Evolutionary conservation across 805 yeast species (phyloP).

Genomic region (Saccharomycopsis oosterbeekiorum): DNA sequence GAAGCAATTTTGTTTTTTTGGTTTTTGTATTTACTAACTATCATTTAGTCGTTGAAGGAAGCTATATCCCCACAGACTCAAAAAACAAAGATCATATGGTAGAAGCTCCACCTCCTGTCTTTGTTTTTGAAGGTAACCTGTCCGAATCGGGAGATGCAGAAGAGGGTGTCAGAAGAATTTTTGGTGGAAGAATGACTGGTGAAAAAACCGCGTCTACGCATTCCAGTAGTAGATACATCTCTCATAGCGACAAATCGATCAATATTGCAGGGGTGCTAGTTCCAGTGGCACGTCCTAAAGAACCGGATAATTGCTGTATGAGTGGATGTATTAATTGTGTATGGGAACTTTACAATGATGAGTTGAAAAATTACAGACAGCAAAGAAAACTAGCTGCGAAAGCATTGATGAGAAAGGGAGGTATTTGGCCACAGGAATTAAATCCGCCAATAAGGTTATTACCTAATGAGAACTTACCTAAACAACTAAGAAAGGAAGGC

Average conservation of each 20-base stretch:
- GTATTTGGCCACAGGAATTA: slow-evolving; percentile 56
- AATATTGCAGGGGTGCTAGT: slow-evolving; percentile 58
- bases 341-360: slow-evolving; percentile 90
- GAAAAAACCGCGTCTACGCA: slow-evolving; percentile 24
- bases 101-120: background rate
- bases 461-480: slow-evolving; percentile 35
- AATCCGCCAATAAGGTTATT: slow-evolving; percentile 43
- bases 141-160: slow-evolving; percentile 29
- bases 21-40: background rate
- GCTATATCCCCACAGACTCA: background rate
- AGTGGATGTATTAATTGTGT: slow-evolving; percentile 95
- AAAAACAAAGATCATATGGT: background rate
- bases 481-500: slow-evolving; percentile 21
- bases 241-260: slow-evolving; percentile 18
- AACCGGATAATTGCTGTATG: slow-evolving; percentile 96
- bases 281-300: slow-evolving; percentile 65
- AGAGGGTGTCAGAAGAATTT: slow-evolving; percentile 39
- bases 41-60: background rate
- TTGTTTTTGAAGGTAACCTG: slow-evolving; percentile 29
- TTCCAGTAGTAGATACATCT: slow-evolving; percentile 20
- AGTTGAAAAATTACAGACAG: slow-evolving; percentile 69
- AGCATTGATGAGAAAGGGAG: slow-evolving; percentile 32
- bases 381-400: slow-evolving; percentile 51
- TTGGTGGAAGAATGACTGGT: slow-evolving; percentile 50
- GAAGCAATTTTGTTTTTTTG: no score